Conservation (phyloP, 2,329 filamentous ascomycete species). For the Cladosporium sp. region DNA sequence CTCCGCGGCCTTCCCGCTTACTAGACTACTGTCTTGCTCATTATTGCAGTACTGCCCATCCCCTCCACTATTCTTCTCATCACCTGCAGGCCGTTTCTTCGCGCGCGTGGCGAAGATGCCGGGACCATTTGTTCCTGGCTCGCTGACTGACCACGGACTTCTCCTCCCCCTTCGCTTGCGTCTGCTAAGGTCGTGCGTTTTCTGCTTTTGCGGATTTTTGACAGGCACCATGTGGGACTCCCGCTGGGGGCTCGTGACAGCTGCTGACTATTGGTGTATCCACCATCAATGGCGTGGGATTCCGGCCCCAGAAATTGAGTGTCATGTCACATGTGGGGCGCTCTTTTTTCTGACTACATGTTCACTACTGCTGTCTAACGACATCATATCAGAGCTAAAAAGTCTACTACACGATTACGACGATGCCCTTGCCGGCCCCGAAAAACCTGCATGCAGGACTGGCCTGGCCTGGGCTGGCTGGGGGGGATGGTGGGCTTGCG, state of each 20-base stretch:
- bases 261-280: background rate
- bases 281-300: background rate
- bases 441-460: background rate
- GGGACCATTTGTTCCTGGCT: background rate
- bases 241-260: background rate
- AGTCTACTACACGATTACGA: background rate
- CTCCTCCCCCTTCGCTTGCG: background rate
- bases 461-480: background rate
- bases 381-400: background rate
- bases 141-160: too few species aligned
- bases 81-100: background rate
- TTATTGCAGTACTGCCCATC: background rate
- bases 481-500: background rate
- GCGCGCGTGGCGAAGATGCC: slow-evolving; percentile 6
- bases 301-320: background rate
- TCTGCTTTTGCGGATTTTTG: background rate
- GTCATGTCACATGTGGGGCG: background rate
- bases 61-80: too few species aligned
- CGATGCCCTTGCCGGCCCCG: too few species aligned
- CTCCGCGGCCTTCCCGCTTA: background rate
- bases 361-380: background rate
- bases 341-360: background rate
- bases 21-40: background rate
- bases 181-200: background rate
- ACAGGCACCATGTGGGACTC: background rate